Base-by-base conservation (phyloP, 2,329 filamentous ascomycete species). In the Pseudogymnoascus sp. region DNA sequence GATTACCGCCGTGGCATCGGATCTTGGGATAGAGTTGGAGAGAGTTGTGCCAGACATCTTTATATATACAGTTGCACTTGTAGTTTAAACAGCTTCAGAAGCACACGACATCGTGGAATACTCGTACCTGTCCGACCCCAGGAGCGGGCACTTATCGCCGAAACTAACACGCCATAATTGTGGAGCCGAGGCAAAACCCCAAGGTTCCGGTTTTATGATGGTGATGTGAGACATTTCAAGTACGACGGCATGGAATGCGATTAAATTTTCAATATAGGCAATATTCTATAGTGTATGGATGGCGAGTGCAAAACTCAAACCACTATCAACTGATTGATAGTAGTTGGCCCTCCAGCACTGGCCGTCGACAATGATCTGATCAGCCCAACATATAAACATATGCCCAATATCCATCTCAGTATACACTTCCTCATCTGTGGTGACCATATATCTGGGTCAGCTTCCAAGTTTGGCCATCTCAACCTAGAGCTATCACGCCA, bases 1-100 rank as follows among this genome's bases (percentile, higher is more conserved):
- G 72, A 94, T 90, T 74, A 94, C 78, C 64, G 90, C 90, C 12
- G 82, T 80, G 19, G 80, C 74, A 62, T 79, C 80, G 64, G 76
- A 74, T 41, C 76, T 72, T 19, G 81, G 79, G 72, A 88, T 83
- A 63, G 83, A 80, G 68, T 79, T 82, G 62, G 80, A 77, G 37
- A 88, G 78, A 26, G 84, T 86, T n/a, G 70, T 72, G 49, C 69
- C 69, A 61, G 68, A 66, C 68, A 71, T 72, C 33, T 55, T 55
- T 63, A 35, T 39, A 26, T 60, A 60, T 60, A 39, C 12, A 26
- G 33, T 39, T 41, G 58, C 12, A 38, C 58, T 39, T 38, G 29
- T 16, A n/a, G 19, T 29, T 60, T 60, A 38, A 60, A 31, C 11
- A 45, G 29, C 35, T 61, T 61, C n/a, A 23, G 6, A n/a, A 52